These are phyloP conservation scores for Leucosporidium creatinivorum DNA, from an alignment of 768 basidiomycete species.

Conservation along the genomic window DNA sequence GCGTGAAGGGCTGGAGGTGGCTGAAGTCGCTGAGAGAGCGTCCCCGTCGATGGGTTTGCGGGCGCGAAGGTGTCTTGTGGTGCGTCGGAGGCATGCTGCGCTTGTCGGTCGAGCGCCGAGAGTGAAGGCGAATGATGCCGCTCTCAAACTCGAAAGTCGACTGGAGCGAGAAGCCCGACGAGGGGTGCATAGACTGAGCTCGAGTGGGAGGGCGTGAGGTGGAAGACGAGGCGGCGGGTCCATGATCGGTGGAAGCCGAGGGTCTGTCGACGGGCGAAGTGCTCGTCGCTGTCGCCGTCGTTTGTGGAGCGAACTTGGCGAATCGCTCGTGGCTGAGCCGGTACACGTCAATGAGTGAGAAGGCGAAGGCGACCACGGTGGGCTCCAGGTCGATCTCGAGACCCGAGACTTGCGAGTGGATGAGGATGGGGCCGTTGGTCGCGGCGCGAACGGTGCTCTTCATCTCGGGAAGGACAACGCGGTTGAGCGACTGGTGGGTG, in stretches of 20 bases:
- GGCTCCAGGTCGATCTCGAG: slow-evolving; percentile 80
- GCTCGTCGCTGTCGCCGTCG: not conserved
- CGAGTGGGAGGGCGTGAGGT: not conserved
- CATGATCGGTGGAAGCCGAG: not conserved
- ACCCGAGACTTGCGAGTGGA: slow-evolving; percentile 59
- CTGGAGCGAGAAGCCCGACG: not conserved
- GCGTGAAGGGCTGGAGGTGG: not conserved
- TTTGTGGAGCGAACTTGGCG: slow-evolving; percentile 32
- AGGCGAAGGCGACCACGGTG: slow-evolving; percentile 66
- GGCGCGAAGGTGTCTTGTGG: not conserved
- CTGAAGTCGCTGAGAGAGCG: slow-evolving; percentile 9
- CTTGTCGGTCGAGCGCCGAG: not conserved
- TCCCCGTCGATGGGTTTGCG: slow-evolving; percentile 3
- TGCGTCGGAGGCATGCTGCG: not conserved
- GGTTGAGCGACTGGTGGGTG: slow-evolving; percentile 43
- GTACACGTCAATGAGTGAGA: slow-evolving; percentile 78
- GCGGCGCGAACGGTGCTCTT: slow-evolving; percentile 49
- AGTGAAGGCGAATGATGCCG: slow-evolving; percentile 51
- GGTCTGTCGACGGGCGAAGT: not conserved
- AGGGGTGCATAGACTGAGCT: not conserved
- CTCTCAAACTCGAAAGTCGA: slow-evolving; percentile 65
- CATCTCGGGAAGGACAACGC: slow-evolving; percentile 35
- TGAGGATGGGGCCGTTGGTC: slow-evolving; percentile 55
- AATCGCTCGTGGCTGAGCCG: slow-evolving; percentile 68
- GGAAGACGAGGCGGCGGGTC: not conserved